Percentiles rank a stretch among this genome's conserved stretches.
phyloP scores from a whole-genome alignment of 2,329 filamentous ascomycete species.

The Massarina eburnea region DNA sequence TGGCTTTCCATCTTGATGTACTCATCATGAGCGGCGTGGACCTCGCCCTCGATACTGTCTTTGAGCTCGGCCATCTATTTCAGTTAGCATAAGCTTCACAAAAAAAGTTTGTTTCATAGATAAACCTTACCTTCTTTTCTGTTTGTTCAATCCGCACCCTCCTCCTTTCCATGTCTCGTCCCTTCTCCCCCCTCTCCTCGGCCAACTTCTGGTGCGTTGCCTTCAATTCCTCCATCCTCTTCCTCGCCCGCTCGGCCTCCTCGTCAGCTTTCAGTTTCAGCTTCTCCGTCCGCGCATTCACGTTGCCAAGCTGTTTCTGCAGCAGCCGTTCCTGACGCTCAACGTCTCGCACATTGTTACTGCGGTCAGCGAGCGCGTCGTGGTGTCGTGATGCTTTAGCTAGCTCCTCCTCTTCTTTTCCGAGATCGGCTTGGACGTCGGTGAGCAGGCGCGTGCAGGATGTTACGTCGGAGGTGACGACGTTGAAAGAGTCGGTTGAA shows the following conservation, averaged over 20 bases:
- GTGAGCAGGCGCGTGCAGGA: conserved; percentile 87
- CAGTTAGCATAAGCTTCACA: conserved; percentile 17
- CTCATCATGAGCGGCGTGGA: conserved; percentile 86
- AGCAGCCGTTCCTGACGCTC: conserved; percentile 84
- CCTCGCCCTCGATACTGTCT: conserved; percentile 94
- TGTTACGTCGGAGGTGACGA: conserved; percentile 82
- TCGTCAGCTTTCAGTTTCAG: conserved; percentile 77
- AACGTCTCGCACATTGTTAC: conserved; percentile 87
- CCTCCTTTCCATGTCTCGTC: conserved; percentile 87
- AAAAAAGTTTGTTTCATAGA: background rate
- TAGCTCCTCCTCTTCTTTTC: conserved; percentile 89
- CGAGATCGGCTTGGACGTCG: conserved; percentile 79
- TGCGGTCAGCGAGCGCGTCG: conserved; percentile 83
- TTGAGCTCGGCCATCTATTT: conserved; percentile 92
- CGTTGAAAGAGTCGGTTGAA: conserved; percentile 82
- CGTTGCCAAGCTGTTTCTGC: conserved; percentile 80
- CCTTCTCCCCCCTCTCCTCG: conserved; percentile 83
- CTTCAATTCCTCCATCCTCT: conserved; percentile 87
- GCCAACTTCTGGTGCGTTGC: conserved; percentile 77
- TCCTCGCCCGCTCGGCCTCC: conserved; percentile 78
- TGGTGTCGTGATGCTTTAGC: conserved; percentile 76
- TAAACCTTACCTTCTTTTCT: conserved; percentile 82
- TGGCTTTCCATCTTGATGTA: conserved; percentile 98
- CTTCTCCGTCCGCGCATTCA: conserved; percentile 83
- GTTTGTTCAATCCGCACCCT: conserved; percentile 96